Percentiles rank a stretch among this genome's conserved stretches.
phyloP scores from a whole-genome alignment of 1,139 yeast species.

The Candida sp. region DNA sequence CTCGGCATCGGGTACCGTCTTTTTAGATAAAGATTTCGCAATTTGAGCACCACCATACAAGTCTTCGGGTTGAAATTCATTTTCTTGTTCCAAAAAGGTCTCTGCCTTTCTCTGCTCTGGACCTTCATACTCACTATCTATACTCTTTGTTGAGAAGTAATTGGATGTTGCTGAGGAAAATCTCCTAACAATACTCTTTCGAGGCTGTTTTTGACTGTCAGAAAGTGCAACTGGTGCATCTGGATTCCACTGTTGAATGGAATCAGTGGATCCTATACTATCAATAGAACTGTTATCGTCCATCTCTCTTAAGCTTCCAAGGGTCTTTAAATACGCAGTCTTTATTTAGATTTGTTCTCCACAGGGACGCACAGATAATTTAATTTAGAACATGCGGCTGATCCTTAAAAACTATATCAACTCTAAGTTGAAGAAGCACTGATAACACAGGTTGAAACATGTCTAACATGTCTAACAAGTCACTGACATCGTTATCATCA shows the following conservation, averaged over 20 bases:
- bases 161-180: conserved; percentile 12
- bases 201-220: not conserved
- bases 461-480: not conserved
- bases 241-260: conserved; percentile 1
- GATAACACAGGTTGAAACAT: not conserved
- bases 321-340: not conserved
- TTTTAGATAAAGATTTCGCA: not conserved
- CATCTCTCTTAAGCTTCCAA: not conserved
- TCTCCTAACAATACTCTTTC: conserved; percentile 7
- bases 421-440: no score
- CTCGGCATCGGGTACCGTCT: not conserved
- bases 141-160: conserved; percentile 6
- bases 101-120: conserved; percentile 4
- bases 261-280: not conserved
- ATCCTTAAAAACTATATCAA: no score
- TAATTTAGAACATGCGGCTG: no score
- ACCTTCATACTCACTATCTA: not conserved
- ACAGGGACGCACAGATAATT: no score
- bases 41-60: conserved; percentile 11
- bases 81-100: conserved; percentile 1
- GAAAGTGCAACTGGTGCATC: conserved; percentile 6
- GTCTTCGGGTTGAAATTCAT: conserved; percentile 5
- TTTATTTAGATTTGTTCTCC: no score
- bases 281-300: not conserved
- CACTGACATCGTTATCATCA: not conserved